Evolutionary conservation across 345 rosid species (phyloP).

Genomic region (Populus simonii): DNA sequence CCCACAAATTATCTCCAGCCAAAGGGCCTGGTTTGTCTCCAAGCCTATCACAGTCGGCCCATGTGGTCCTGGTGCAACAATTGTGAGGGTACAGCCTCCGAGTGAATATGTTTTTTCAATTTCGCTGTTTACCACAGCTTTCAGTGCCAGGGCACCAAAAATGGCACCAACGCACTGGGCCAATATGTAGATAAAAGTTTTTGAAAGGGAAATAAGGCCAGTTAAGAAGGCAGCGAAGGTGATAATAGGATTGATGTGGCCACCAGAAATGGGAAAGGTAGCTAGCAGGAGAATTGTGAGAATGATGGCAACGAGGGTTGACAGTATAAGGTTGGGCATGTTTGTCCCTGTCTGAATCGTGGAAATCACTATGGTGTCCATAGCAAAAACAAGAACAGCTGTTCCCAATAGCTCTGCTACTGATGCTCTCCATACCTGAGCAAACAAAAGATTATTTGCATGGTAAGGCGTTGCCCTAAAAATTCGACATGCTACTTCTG

Average conservation of each 20-base stretch:
- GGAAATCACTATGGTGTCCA: slow-evolving; percentile 24
- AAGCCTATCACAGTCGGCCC: slow-evolving; percentile 25
- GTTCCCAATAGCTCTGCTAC: slow-evolving; percentile 25
- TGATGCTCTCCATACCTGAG: slow-evolving; percentile 27
- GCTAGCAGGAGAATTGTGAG: slow-evolving; percentile 22
- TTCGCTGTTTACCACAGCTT: slow-evolving; percentile 22
- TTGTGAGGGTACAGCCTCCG: slow-evolving; percentile 36
- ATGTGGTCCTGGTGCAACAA: slow-evolving; percentile 26
- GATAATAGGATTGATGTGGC: slow-evolving; percentile 45
- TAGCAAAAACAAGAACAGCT: slow-evolving; percentile 16
- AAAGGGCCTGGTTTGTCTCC: slow-evolving; percentile 18
- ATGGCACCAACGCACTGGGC: slow-evolving; percentile 41
- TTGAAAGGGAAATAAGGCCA: slow-evolving; percentile 23
- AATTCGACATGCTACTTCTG: no score
- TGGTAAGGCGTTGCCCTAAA: no score
- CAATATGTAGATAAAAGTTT: slow-evolving; percentile 24
- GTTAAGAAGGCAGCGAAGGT: slow-evolving; percentile 32
- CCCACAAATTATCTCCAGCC: slow-evolving; percentile 37
- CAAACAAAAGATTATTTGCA: background rate
- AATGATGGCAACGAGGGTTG: slow-evolving; percentile 11
- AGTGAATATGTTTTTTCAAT: slow-evolving; percentile 28
- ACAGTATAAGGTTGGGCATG: slow-evolving; percentile 21
- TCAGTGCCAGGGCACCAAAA: slow-evolving; percentile 32
- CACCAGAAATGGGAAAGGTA: slow-evolving; percentile 37
- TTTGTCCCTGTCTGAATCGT: slow-evolving; percentile 13